These are phyloP conservation scores for Pilobolus umbonatus DNA, from an alignment of 192 early-diverging fungal species.

Conservation along the genomic window DNA sequence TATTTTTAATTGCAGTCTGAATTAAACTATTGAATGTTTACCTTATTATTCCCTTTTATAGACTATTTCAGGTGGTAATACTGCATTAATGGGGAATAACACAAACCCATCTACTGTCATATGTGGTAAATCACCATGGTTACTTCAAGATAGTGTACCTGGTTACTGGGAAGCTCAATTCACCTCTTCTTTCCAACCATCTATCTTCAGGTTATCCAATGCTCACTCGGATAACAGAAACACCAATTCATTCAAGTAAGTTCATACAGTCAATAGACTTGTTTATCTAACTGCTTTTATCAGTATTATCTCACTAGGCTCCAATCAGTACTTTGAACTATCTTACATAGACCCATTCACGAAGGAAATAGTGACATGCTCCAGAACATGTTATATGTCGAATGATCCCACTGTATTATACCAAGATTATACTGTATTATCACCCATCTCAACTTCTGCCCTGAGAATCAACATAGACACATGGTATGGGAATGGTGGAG, in stretches of 20 bases:
- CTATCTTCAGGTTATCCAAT: constrained; percentile 65
- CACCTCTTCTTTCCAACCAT: constrained; percentile 48
- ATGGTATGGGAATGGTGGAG: constrained; percentile 34
- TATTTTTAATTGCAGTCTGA: background rate
- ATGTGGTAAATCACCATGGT: constrained; percentile 55
- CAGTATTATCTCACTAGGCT: constrained; percentile 52
- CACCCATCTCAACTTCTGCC: constrained; percentile 39
- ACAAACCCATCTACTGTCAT: constrained; percentile 35
- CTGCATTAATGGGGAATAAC: constrained; percentile 29
- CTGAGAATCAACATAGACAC: constrained; percentile 45
- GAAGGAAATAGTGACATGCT: constrained; percentile 33
- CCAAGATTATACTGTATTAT: constrained; percentile 44
- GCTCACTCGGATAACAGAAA: constrained; percentile 49
- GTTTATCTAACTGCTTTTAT: background rate
- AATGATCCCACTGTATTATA: constrained; percentile 28
- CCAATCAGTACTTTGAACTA: constrained; percentile 52
- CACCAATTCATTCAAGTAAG: constrained; percentile 56
- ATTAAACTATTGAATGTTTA: background rate
- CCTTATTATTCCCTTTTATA: constrained; percentile 1
- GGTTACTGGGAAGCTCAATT: constrained; percentile 65
- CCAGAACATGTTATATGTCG: constrained; percentile 32
- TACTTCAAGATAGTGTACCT: constrained; percentile 61
- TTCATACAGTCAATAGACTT: background rate
- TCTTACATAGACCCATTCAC: constrained; percentile 62
- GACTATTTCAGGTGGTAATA: constrained; percentile 50